Conservation (phyloP, 2,329 filamentous ascomycete genomes). For the Aspergillus sp. region DNA sequence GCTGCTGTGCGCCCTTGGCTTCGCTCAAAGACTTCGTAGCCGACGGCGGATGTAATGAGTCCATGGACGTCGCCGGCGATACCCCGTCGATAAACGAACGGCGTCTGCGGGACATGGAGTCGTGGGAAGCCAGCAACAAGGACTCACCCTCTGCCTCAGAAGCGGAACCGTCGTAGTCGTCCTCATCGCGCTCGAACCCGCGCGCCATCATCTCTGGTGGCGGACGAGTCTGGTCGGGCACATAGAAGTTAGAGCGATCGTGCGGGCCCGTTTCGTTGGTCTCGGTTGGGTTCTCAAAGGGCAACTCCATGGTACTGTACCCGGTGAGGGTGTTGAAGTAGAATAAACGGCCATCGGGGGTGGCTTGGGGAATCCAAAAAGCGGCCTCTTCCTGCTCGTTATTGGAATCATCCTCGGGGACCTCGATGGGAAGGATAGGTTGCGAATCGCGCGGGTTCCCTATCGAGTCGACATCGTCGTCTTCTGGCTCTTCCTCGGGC, state of each 20-base stretch:
- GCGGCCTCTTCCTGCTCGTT: slow-evolving; percentile 76
- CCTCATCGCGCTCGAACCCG: slow-evolving; percentile 73
- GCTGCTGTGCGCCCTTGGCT: slow-evolving; percentile 24
- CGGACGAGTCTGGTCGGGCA: slow-evolving; percentile 82
- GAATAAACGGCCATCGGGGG: slow-evolving; percentile 82
- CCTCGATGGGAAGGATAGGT: slow-evolving; percentile 59
- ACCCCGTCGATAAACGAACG: slow-evolving; percentile 62
- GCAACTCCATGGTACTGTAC: slow-evolving; percentile 87
- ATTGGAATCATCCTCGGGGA: slow-evolving; percentile 41
- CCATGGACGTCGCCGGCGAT: slow-evolving; percentile 83
- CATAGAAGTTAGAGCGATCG: slow-evolving; percentile 77
- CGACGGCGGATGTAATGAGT: slow-evolving; percentile 70
- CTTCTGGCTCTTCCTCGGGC: slow-evolving; percentile 57
- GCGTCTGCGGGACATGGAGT: slow-evolving; percentile 58
- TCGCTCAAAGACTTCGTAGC: slow-evolving; percentile 52
- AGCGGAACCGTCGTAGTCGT: slow-evolving; percentile 87
- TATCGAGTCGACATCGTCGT: slow-evolving; percentile 59
- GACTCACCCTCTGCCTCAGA: slow-evolving; percentile 76
- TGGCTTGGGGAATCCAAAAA: slow-evolving; percentile 98
- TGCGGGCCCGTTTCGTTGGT: slow-evolving; percentile 74
- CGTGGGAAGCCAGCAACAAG: slow-evolving; percentile 59
- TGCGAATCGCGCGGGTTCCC: slow-evolving; percentile 57
- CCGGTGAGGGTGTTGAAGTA: slow-evolving; percentile 98
- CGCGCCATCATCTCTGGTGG: slow-evolving; percentile 86
- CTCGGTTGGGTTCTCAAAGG: slow-evolving; percentile 79